Evolutionary conservation across 352 stramenopile species (phyloP), one percentile per base, ranked within the genome.

Genomic region (Globisporangium takayamanum): DNA sequence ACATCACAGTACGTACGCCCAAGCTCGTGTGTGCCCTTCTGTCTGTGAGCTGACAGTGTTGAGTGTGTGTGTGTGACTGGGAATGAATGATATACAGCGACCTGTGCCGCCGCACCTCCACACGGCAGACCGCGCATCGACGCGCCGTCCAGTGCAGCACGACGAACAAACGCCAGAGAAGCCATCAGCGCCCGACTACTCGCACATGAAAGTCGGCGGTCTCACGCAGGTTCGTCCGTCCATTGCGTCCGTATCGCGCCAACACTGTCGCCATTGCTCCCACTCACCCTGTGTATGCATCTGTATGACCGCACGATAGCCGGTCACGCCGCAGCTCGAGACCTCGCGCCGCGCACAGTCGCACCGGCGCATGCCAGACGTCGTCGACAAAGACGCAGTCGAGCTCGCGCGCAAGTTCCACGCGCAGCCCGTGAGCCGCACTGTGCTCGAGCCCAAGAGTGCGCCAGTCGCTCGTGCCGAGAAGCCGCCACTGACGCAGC

Each of bases 321-420:
- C 80, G 14, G 67, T 85, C 53, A 83, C 81, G 10, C 84, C 81
- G 7, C 79, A 88, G 51, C 63, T 94, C 12, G 67, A 86, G 66
- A 91, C 84, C 2, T 66, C 72, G 59, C 76, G 76, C 22, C 76
- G 84, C 52, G 84, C 76, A 0, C 67, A 77, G 46, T 62, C 70
- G 3, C 75, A 87, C 55, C 81, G 78, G 36, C 78, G 78, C 49
- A 74, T 77, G 3, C 53, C 87, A 10, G 71, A 87, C 18, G 57
- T 80, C 30, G 62, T 79, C n/a, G 78, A 94, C 59, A 70, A 88
- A 53, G 84, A 94, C 48, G 76, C 68, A 0, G 72, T 89, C 50
- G 84, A 94, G 54, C 52, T 94, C 55, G 66, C 74, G 15, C 84
- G 77, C 46, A 89, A 94, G 55, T 94, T 94, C 58, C 84, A 90